Base-by-base conservation (phyloP, 371 early-diverging fungal species). In the Coemansia sp. region DNA sequence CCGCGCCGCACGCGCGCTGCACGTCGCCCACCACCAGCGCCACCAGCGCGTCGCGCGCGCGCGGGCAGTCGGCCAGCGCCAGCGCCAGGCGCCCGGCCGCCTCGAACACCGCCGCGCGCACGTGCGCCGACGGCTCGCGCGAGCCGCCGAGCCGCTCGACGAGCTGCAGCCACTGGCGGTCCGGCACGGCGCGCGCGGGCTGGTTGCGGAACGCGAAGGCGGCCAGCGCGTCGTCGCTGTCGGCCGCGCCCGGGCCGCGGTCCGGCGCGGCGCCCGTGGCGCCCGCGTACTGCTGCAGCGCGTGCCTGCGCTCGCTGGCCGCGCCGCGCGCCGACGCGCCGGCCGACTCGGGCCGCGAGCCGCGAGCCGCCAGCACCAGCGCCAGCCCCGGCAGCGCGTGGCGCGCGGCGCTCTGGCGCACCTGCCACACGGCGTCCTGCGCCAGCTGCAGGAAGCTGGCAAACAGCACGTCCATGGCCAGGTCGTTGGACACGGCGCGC, bases 301-400 rank as follows among this genome's bases (percentile, higher is more conserved):
- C 59, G 47, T 49, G 52, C 37, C 52, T 64, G 52, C 69, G 69
- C 60, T 67, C 60, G 12, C 5, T 31, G 11, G 38, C 58, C 1
- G 66, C 58, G 4, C 16, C 34, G 24, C 24, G 50, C 10, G 16
- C 29, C 38, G 53, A 36, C 10, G 37, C 24, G 10, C 24, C 32
- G 55, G 14, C 4, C 31, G 60, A 8, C 38, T 40, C 18, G 18
- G 18, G 18, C 18, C 18, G 18, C 18, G 18, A 18, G 47, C 9
- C 51, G 43, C 70, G 64, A 0, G 56, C 40, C 0, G 69, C 69
- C 42, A 78, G 60, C n/a, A 74, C 78, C 31, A 66, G 62, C 2
- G 80, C 80, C 55, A 79, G 56, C 2, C 77, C 80, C 0, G 80
- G 79, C 55, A 79, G 53, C 43, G 78, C 71, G n/a, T 76, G 64